These are phyloP conservation scores for Geranomyces michiganensis DNA, from an alignment of 192 early-diverging fungal species.

Conservation along the genomic window DNA sequence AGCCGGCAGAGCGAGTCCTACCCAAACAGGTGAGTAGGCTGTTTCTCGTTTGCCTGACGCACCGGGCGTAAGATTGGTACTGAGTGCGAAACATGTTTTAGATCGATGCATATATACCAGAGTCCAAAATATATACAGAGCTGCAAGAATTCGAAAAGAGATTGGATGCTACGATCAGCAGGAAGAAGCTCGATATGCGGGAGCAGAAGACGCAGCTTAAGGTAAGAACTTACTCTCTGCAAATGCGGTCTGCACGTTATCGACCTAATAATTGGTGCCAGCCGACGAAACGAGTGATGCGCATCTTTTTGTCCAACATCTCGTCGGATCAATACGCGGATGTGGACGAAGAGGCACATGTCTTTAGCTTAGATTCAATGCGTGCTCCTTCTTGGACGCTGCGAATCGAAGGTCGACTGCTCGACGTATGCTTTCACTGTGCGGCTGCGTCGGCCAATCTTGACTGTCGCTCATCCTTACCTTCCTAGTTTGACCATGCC, in stretches of 20 bases:
- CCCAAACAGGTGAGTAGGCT: conserved; percentile 37
- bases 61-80: not conserved
- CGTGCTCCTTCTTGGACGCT: conserved; percentile 86
- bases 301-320: conserved; percentile 91
- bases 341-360: conserved; percentile 49
- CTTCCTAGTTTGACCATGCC: conserved; percentile 40
- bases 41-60: too few species aligned
- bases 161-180: conserved; percentile 86
- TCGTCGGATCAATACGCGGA: conserved; percentile 73
- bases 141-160: conserved; percentile 85
- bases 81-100: conserved; percentile 41
- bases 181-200: conserved; percentile 88
- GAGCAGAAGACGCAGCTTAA: conserved; percentile 89
- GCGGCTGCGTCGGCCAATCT: conserved; percentile 8
- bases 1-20: conserved; percentile 40
- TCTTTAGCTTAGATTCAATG: conserved; percentile 36
- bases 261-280: conserved; percentile 10
- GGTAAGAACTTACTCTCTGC: too few species aligned
- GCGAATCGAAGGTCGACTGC: conserved; percentile 83
- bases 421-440: conserved; percentile 63
- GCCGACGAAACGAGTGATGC: conserved; percentile 75
- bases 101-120: conserved; percentile 90
- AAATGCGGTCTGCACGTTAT: too few species aligned
- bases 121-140: conserved; percentile 85
- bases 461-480: not conserved